Evolutionary conservation across 2,329 filamentous ascomycete species (phyloP), one percentile per base, ranked within the genome.

Genomic region (Ustilaginoidea virens): DNA sequence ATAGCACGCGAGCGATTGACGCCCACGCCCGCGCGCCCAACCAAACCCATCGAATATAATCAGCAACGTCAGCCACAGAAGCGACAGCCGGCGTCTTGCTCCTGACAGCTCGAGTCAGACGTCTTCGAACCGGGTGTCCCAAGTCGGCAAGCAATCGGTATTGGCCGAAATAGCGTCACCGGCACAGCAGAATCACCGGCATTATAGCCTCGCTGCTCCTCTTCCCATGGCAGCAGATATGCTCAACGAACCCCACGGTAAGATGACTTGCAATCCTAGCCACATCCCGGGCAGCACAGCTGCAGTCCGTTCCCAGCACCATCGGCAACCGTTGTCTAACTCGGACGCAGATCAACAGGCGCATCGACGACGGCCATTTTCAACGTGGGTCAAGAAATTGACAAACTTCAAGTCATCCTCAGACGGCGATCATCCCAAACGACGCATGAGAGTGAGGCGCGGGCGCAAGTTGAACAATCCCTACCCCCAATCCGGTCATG

Each of bases 381-480:
- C 86, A 26, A 81, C 76, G 41, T 92, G 87, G 80, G 83, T 98
- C 63, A 92, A 86, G 64, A 86, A 86, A 47, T 70, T 96, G 33
- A 76, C 85, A 36, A 87, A 78, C 51, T 77, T 93, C 56, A 94
- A 92, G 53, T 65, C 60, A 32, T 75, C 74, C 4, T 79, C 75
- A 18, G 71, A 68, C 37, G 65, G 72, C 35, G 63, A 63, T 23
- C 41, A 53, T 44, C 33, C 52, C 47, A 44, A 53, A 48, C 37
- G 53, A 44, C 34, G 60, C 29, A 55, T 51, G 29, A 63, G 60
- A 38, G 44, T 50, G 54, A 80, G 77, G 53, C 64, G 61, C 27
- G 49, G 56, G 12, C 58, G 62, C 28, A 72, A 74, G 45, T 76
- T 78, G 52, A 92, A 93, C 61, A 87, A 87, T 48, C 86, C 86